These are phyloP conservation scores for Agapanthus africanus DNA, from an alignment of 106 monocot genomes.

Conservation along the genomic window DNA sequence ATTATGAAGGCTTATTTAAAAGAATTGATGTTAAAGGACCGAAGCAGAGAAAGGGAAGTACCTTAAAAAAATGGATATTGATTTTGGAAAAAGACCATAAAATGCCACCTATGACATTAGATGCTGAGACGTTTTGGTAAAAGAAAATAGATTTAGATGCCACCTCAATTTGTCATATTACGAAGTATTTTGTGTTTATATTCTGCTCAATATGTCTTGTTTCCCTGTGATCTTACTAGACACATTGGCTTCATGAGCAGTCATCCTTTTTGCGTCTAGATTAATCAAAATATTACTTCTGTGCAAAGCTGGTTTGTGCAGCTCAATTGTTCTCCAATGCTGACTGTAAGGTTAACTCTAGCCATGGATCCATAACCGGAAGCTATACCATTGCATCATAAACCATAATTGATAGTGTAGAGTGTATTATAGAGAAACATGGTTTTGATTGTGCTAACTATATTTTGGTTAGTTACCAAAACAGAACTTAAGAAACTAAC, in stretches of 20 bases:
- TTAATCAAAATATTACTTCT: neutral
- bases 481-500: no score
- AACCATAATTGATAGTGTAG: no score
- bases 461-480: no score
- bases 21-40: neutral
- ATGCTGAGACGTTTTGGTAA: neutral
- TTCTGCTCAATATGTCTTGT: no score
- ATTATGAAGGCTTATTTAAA: neutral
- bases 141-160: neutral
- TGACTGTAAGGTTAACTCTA: neutral
- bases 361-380: neutral
- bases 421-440: no score
- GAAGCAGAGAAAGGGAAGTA: neutral
- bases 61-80: neutral
- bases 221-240: no score
- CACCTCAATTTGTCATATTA: neutral
- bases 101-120: neutral
- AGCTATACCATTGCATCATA: no score
- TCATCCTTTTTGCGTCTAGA: neutral
- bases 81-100: neutral
- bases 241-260: no score
- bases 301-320: neutral
- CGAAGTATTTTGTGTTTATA: neutral
- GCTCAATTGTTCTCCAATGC: neutral
- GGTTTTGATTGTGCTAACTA: no score